These are phyloP conservation scores for Eimeria praecox DNA, from an alignment of 169 alveolate genomes.

Conservation along the genomic window DNA sequence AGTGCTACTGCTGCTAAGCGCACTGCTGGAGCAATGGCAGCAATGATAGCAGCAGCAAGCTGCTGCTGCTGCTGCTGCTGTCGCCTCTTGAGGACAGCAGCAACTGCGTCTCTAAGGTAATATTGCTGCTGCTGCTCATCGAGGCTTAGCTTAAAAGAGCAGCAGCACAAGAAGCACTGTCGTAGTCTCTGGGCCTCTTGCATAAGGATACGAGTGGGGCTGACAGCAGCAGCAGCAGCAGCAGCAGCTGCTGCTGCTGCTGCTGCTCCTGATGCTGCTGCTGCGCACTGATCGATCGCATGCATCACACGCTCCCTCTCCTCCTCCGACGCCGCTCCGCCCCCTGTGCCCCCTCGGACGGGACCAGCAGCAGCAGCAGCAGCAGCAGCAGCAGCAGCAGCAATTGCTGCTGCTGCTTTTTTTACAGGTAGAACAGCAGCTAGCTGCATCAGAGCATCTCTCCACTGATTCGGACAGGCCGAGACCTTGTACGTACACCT, in stretches of 20 bases:
- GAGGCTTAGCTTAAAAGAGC: not conserved
- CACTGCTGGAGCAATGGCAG: conserved; percentile 45
- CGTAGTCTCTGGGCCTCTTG: conserved; percentile 44
- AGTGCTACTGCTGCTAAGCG: not conserved
- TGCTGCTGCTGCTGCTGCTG: conserved; percentile 49
- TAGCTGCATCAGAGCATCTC: conserved; percentile 22
- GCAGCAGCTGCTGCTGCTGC: conserved; percentile 56
- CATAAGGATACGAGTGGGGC: conserved; percentile 30
- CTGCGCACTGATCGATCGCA: conserved; percentile 40
- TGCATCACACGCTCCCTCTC: conserved; percentile 33
- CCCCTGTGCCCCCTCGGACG: not conserved
- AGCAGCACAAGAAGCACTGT: conserved; percentile 25
- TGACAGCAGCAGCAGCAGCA: conserved; percentile 55
- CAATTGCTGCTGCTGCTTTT: conserved; percentile 24
- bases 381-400: not conserved
- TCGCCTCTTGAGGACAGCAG: conserved; percentile 18
- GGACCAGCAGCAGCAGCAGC: too few relatives aligned
- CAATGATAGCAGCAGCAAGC: conserved; percentile 38
- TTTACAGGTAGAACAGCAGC: conserved; percentile 39
- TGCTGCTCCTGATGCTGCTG: conserved; percentile 27
- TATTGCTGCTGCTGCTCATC: conserved; percentile 71
- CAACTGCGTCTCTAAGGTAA: conserved; percentile 26
- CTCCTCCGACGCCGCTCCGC: not conserved
- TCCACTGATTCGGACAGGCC: conserved; percentile 46
- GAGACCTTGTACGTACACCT: not conserved